Conservation (phyloP, 2,329 filamentous ascomycete species). For the Sclerotinia minor region DNA sequence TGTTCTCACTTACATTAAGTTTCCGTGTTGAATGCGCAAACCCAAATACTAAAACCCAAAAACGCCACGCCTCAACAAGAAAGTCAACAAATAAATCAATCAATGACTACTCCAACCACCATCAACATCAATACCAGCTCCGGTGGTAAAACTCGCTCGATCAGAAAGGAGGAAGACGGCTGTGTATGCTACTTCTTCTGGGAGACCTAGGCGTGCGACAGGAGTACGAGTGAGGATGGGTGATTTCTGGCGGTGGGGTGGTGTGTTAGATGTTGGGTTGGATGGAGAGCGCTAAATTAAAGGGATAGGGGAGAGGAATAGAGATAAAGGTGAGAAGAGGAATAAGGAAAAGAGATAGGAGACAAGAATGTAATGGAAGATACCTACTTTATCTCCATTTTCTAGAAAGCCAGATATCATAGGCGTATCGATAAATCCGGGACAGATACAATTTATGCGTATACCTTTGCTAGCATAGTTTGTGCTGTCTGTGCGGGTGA, state of each 20-base stretch:
- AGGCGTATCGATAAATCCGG: slow-evolving; percentile 34
- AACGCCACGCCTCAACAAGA: too few species aligned
- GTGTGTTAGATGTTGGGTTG: neutral
- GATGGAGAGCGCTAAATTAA: slow-evolving; percentile 2
- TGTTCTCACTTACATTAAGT: too few species aligned
- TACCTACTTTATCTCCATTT: slow-evolving; percentile 16
- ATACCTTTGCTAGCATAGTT: slow-evolving; percentile 36
- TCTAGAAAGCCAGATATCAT: slow-evolving; percentile 24
- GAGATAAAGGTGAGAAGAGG: neutral
- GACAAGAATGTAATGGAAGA: slow-evolving; percentile 11
- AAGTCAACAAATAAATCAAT: neutral
- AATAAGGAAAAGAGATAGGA: neutral
- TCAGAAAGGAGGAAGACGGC: slow-evolving; percentile 35
- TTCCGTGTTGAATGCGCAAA: too few species aligned
- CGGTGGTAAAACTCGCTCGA: slow-evolving; percentile 34
- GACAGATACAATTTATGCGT: slow-evolving; percentile 34
- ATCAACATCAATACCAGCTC: slow-evolving; percentile 31
- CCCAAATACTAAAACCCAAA: too few species aligned
- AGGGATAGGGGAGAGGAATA: neutral
- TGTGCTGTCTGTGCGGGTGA: slow-evolving; percentile 40
- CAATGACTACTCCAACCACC: slow-evolving; percentile 27
- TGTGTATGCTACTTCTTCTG: slow-evolving; percentile 32
- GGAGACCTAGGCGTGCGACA: slow-evolving; percentile 29
- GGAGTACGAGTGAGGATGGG: slow-evolving; percentile 23
- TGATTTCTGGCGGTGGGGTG: neutral